Conservation (phyloP, 2,329 filamentous ascomycete genomes). For the Nothophaeocryptopus gaeumannii region DNA sequence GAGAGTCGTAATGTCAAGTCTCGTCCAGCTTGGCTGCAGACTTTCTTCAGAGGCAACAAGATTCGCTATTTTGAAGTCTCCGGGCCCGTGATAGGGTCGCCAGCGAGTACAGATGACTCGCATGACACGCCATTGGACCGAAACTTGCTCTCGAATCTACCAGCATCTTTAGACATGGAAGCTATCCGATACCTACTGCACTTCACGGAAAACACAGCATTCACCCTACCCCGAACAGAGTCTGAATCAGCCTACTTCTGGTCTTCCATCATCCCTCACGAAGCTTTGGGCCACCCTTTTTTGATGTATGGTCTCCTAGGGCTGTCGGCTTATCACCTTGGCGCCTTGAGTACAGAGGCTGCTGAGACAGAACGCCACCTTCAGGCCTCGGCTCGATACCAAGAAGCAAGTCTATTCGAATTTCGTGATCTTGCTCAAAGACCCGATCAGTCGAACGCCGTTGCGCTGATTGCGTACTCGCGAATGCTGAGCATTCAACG, state of each 20-base stretch:
- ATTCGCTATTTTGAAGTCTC: conserved; percentile 23
- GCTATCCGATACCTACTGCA: conserved; percentile 12
- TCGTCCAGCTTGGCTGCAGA: conserved; percentile 18
- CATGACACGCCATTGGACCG: not conserved
- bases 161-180: conserved; percentile 11
- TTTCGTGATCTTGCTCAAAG: conserved; percentile 12
- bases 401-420: conserved; percentile 7
- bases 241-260: conserved; percentile 11
- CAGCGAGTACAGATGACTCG: not conserved
- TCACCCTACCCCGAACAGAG: conserved; percentile 5
- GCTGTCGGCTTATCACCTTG: conserved; percentile 10
- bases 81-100: conserved; percentile 6
- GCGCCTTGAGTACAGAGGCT: not conserved
- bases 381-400: conserved; percentile 11
- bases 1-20: conserved; percentile 18
- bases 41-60: conserved; percentile 23
- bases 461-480: conserved; percentile 16
- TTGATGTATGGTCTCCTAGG: conserved; percentile 16
- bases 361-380: conserved; percentile 7
- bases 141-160: not conserved
- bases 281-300: conserved; percentile 14
- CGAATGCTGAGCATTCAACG: conserved; percentile 10
- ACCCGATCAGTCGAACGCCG: conserved; percentile 10
- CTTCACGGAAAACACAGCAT: conserved; percentile 5
- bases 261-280: conserved; percentile 9